Conservation (phyloP, 2,329 filamentous ascomycete species). For the Trichophyton verrucosum region DNA sequence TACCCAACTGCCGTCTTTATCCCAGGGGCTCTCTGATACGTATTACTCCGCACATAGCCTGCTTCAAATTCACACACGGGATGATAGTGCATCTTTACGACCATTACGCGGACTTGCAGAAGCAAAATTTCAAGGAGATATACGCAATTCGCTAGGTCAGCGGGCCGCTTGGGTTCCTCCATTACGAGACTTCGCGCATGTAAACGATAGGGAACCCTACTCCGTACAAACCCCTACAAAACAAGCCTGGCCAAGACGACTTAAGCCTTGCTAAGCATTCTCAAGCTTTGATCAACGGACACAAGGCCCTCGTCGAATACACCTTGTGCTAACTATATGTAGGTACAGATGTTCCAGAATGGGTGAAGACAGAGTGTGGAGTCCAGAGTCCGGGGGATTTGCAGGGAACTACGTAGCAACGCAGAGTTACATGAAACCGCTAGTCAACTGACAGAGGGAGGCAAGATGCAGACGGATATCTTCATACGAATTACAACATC, state of each 20-base stretch:
- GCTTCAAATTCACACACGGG: neutral
- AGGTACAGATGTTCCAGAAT: neutral
- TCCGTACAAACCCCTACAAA: too few species aligned
- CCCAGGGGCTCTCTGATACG: neutral
- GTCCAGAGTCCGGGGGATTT: neutral
- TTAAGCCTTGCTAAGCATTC: neutral
- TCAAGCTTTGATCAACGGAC: neutral
- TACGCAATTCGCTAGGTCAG: neutral
- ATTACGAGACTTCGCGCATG: neutral
- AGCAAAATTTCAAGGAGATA: neutral
- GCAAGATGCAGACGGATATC: neutral
- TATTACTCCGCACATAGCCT: neutral
- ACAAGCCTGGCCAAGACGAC: neutral
- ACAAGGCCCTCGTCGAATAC: neutral
- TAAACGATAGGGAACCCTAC: too few species aligned
- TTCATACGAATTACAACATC: neutral
- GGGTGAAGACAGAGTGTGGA: neutral
- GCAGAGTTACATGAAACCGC: neutral
- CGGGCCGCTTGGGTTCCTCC: neutral
- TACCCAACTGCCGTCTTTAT: neutral
- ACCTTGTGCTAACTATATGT: neutral
- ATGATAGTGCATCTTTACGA: neutral
- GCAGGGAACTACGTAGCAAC: neutral
- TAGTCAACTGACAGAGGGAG: neutral
- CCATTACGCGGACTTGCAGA: neutral